Base-by-base conservation (phyloP, 23 red algal genomes). In the Gracilaria domingensis region DNA sequence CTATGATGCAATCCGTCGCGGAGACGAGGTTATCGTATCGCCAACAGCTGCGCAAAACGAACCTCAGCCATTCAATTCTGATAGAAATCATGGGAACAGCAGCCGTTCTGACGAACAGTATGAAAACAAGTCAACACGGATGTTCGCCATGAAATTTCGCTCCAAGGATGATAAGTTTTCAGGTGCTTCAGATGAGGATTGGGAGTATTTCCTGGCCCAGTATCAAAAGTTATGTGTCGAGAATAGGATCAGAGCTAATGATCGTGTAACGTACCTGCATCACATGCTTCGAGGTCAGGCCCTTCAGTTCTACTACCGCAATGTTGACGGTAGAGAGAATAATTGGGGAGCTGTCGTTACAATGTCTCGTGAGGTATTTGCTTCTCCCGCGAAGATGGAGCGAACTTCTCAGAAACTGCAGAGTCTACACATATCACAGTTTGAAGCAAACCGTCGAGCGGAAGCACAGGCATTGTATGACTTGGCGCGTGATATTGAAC, bases 1-100 rank as follows among this genome's bases (percentile, higher is more conserved):
- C 21, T 69, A 38, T 25, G 80, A 84, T 67, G 80, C 80, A 28
- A 65, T 84, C 23, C 58, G 44, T 32, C 34, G 28, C 16, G 80
- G 58, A 45, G 80, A 84, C 11, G 54, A 39, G 12, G 26, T 69
- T 21, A 38, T 84, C 45, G 33, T 44, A 16, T 8, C 30, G 45
- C 12, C 12, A 48, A 48, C 45, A 12, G 12, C 45, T 48, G 7
- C 12, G 45, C 45, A 5, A 24, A 35, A 12, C 9, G 42, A 25
- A 5, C 45, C 5, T 48, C 45, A 48, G 45, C 45, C 12, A 8
- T 12, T 48, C 45, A n/a, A n/a, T n/a, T n/a, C n/a, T n/a, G n/a
- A n/a, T n/a, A n/a, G n/a, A n/a, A n/a, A n/a, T n/a, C n/a, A n/a
- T n/a, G n/a, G n/a, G n/a, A n/a, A n/a, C n/a, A n/a, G n/a, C n/a